These are phyloP conservation scores for Mucor velutinosus DNA, from an alignment of 371 early-diverging fungal genomes.

Conservation along the genomic window DNA sequence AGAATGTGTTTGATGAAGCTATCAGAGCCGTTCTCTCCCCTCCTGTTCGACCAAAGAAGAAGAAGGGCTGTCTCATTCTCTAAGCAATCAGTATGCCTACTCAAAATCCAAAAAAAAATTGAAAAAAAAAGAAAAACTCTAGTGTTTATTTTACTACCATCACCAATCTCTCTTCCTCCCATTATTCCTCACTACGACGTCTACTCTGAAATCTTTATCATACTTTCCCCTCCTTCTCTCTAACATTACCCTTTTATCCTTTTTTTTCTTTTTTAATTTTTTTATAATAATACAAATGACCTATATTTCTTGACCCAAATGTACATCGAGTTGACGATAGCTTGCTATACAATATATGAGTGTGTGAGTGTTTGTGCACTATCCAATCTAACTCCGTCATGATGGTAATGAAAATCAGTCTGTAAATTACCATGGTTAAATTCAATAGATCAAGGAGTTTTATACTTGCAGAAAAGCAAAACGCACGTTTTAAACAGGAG, in stretches of 20 bases:
- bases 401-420: background rate
- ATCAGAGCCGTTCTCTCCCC: slow-evolving; percentile 91
- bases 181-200: background rate
- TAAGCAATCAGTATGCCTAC: slow-evolving; percentile 34
- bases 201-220: background rate
- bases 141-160: slow-evolving; percentile 1
- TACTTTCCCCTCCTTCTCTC: background rate
- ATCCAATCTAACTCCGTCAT: background rate
- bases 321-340: background rate
- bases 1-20: slow-evolving; percentile 97
- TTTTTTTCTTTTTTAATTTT: background rate
- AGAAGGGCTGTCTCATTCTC: slow-evolving; percentile 75
- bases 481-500: background rate
- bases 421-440: background rate
- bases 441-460: background rate
- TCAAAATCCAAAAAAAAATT: background rate
- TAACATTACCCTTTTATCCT: background rate
- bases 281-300: slow-evolving; percentile 2
- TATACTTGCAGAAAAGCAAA: background rate
- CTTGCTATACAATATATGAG: background rate
- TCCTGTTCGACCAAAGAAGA: slow-evolving; percentile 57
- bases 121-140: background rate
- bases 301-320: background rate
- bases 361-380: background rate
- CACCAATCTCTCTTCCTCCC: background rate